A percentile compares a stretch with the other conserved stretches of the same genome.
phyloP scores from a whole-genome alignment of 805 yeast genomes.

The Ogataea wickerhamii region DNA sequence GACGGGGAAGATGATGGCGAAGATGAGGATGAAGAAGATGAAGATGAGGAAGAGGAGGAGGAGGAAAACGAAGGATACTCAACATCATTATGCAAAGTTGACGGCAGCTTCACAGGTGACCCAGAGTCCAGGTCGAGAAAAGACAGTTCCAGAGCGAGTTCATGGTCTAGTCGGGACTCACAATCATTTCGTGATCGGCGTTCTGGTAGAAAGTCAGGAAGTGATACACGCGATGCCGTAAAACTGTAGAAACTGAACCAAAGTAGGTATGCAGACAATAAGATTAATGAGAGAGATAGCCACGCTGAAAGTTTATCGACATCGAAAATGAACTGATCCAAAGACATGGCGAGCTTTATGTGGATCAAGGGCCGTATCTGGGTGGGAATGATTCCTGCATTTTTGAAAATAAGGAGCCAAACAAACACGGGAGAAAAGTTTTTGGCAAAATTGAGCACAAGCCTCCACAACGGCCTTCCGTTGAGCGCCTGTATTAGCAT shows the following conservation, averaged over 20 bases:
- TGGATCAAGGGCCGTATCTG: conserved; percentile 51
- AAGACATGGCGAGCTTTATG: conserved; percentile 42
- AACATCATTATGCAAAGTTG: conserved; percentile 3
- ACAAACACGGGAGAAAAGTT: conserved; percentile 51
- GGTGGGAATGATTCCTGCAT: conserved; percentile 56
- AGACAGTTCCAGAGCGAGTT: conserved; percentile 4
- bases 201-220: neutral
- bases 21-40: conserved; percentile 3
- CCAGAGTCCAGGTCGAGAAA: conserved; percentile 1
- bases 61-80: conserved; percentile 5
- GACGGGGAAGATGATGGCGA: conserved; percentile 1
- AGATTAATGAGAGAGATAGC: conserved; percentile 16
- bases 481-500: conserved; percentile 18
- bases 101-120: neutral
- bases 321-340: conserved; percentile 41
- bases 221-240: neutral
- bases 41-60: conserved; percentile 4
- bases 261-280: conserved; percentile 15
- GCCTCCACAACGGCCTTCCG: conserved; percentile 24
- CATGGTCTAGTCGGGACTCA: neutral
- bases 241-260: conserved; percentile 17
- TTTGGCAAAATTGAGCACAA: conserved; percentile 42
- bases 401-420: conserved; percentile 56
- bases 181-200: neutral
- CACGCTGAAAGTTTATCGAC: conserved; percentile 18